Evolutionary conservation across 768 basidiomycete species (phyloP), one percentile per base, ranked within the genome.

Genomic region (Inosperma sp.): DNA sequence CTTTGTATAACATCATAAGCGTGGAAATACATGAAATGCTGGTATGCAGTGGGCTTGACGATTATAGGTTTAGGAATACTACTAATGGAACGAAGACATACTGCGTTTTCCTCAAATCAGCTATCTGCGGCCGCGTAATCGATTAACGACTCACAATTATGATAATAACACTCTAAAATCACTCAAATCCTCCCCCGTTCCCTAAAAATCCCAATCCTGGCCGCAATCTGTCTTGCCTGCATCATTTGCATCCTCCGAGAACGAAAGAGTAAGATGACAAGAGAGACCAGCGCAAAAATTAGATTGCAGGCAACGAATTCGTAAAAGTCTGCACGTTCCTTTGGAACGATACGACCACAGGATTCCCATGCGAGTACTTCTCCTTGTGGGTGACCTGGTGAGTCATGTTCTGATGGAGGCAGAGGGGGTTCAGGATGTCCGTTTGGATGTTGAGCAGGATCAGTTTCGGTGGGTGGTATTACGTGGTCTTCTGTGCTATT

Each of bases 241-340:
- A 83, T 70, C 19, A 83, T 74, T 41, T 86, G 82, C 52, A 90
- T 68, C 56, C 80, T 74, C 56, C 79, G 80, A 36, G 85, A 83
- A 39, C 93, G 76, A 49, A 82, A 74, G 45, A 88, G 74, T 30
- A 93, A 74, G 14, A 92, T 67, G 17, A 74, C 69, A 21, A 93
- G 64, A 2, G 88, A 81, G 9, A 87, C 67, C 1, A 76, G 68
- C 2, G 82, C 83, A 61, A 96, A 84, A 10, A 86, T 56, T 25
- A 88, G 59, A 62, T 93, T 95, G 63, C 89, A 85, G 21, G 83
- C 91, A 7, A 94, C 69, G 66, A 96, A 97, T 65, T 96, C 93
- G 69, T 82, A 89, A 64, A 90, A 97, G 66, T 93, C 91, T 7
- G 79, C 85, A 36, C 85, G 81, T 68, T 97, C 93, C 53, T 80